Conservation (phyloP, 2,329 filamentous ascomycete species). For the Geosmithia putterillii region DNA sequence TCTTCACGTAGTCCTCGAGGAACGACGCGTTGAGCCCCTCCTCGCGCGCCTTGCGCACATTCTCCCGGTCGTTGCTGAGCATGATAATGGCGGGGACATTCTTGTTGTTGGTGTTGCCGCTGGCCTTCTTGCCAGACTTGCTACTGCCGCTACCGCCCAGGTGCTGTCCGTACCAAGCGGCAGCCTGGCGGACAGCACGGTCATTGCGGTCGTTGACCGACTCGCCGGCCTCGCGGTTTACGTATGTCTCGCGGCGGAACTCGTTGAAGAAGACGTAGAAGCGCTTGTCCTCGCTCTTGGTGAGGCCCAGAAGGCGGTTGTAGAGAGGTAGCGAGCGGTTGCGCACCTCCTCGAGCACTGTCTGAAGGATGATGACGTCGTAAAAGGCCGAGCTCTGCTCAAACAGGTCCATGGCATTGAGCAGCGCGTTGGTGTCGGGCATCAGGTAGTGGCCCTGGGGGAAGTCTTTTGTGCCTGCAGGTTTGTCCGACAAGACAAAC, state of each 20-base stretch:
- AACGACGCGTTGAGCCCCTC: conserved; percentile 62
- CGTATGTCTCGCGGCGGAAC: conserved; percentile 84
- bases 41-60: conserved; percentile 66
- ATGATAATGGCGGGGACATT: conserved; percentile 71
- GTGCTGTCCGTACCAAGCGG: conserved; percentile 84
- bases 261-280: conserved; percentile 99
- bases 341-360: conserved; percentile 89
- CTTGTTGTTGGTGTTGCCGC: conserved; percentile 47
- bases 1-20: conserved; percentile 66
- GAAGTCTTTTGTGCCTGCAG: conserved; percentile 70
- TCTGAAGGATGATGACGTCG: conserved; percentile 93
- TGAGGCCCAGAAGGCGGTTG: conserved; percentile 80
- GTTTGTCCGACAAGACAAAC: conserved; percentile 80
- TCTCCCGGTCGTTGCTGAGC: conserved; percentile 86
- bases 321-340: conserved; percentile 91
- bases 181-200: conserved; percentile 73
- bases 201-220: conserved; percentile 96
- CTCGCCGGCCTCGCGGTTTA: conserved; percentile 63
- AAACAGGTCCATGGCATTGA: conserved; percentile 95
- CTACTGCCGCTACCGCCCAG: conserved; percentile 30
- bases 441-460: conserved; percentile 87
- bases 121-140: not conserved
- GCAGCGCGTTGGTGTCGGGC: conserved; percentile 89
- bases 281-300: conserved; percentile 90
- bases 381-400: conserved; percentile 86